Evolutionary conservation across 75 land plant species (phyloP), one percentile per base, ranked within the genome.

Genomic region (Sequoia sempervirens): DNA sequence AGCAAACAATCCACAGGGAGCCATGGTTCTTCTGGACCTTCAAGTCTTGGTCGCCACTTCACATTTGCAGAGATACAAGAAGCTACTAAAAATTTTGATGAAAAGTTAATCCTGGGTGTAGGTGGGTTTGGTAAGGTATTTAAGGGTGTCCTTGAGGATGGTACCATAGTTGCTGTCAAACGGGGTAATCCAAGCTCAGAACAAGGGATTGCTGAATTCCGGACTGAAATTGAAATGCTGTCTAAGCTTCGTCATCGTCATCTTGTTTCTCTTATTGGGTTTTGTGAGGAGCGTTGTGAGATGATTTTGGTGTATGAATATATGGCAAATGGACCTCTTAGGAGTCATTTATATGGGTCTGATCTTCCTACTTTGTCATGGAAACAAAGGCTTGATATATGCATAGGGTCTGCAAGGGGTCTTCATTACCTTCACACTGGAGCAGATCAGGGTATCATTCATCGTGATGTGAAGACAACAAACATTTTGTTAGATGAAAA

Each of bases 91-190:
- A 88, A 91, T 75, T 96, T 95, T 80, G 94, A 95, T 78, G 95
- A 93, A 84, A 83, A 40, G 45, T 73, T 83, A 45, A 84, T 95
- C 26, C 92, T 96, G 82, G 99, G 99, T 40, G 93, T 95, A n/a
- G 99, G 99, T 32, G 99, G 99, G 9, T 97, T 97, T 80, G 99
- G 99, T 5, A 91, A 96, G 85, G 95, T 97, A 8, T 95, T 93
- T 87, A 92, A 90, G 75, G 97, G 99, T 30, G 88, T 87, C 14
- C 82, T 95, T 10, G 93, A 91, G 69, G 94, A 93, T 83, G 97
- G 95, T 13, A 91, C 90, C 28, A 88, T 82, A 54, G 94, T 95
- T 13, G 99, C 99, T 9, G 96, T 97, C 20, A 97, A 97, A 85
- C 84, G 99, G 40, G 99, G 96, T 13, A 97, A 97, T 80, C 94